Conservation (phyloP, 2,329 filamentous ascomycete species). For the Ramichloridium luteum region DNA sequence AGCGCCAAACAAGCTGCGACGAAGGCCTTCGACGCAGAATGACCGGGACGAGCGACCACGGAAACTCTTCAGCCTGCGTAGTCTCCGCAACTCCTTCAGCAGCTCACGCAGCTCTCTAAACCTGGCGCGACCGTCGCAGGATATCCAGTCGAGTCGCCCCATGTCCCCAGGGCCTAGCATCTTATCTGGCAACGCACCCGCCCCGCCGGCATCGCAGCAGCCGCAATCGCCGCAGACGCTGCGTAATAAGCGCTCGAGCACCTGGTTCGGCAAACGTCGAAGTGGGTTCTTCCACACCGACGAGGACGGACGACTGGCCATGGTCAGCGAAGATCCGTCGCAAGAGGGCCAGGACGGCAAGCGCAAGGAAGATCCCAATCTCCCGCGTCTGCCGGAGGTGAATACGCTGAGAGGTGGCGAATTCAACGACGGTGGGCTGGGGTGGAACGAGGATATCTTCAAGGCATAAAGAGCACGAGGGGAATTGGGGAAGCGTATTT, state of each 20-base stretch:
- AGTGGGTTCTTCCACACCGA: slow-evolving; percentile 22
- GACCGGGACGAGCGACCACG: neutral
- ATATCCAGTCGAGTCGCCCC: slow-evolving; percentile 5
- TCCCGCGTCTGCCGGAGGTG: slow-evolving; percentile 21
- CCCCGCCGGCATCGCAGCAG: slow-evolving; percentile 5
- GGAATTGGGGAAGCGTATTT: no score
- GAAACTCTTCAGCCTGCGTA: slow-evolving; percentile 21
- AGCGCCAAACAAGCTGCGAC: neutral
- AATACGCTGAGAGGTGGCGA: slow-evolving; percentile 14
- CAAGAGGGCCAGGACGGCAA: slow-evolving; percentile 16
- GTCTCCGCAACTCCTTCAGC: slow-evolving; percentile 25
- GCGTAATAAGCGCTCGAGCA: slow-evolving; percentile 20
- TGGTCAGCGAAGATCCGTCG: slow-evolving; percentile 15
- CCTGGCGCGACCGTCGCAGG: slow-evolving; percentile 10
- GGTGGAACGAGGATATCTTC: slow-evolving; percentile 22
- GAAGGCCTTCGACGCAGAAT: neutral
- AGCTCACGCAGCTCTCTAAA: slow-evolving; percentile 23
- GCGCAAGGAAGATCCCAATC: slow-evolving; percentile 13
- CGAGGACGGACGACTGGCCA: slow-evolving; percentile 16
- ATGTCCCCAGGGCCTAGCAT: slow-evolving; percentile 14
- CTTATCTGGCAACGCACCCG: slow-evolving; percentile 13
- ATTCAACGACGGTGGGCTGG: slow-evolving; percentile 18
- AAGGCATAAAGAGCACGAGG: slow-evolving; percentile 9
- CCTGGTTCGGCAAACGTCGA: slow-evolving; percentile 25
- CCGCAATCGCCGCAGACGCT: slow-evolving; percentile 8